Conservation (phyloP, 169 alveolate species). For the Plasmodium cynomolgi region DNA sequence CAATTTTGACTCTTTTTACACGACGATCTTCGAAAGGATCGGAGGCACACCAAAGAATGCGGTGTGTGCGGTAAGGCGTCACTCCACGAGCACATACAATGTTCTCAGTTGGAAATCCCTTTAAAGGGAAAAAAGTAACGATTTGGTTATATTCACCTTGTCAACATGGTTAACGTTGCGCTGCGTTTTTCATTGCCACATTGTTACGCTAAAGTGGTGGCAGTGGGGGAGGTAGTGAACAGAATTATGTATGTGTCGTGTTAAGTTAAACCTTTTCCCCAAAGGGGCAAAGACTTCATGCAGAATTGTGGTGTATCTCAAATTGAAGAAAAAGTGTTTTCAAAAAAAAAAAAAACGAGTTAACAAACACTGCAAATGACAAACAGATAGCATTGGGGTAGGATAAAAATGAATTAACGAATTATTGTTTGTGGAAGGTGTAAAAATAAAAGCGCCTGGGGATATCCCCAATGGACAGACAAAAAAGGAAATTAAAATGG, state of each 20-base stretch:
- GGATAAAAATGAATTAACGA: neutral
- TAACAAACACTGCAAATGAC: neutral
- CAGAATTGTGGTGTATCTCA: neutral
- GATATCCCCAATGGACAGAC: neutral
- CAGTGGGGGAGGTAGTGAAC: neutral
- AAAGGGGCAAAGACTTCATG: neutral
- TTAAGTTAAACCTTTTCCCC: neutral
- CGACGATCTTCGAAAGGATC: neutral
- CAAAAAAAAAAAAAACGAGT: neutral
- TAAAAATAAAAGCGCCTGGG: neutral
- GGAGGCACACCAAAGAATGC: neutral
- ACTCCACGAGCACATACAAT: neutral
- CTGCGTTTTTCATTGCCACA: neutral
- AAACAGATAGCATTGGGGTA: neutral
- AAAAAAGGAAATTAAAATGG: neutral
- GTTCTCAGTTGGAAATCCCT: neutral
- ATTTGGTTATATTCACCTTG: neutral
- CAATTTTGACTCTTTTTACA: neutral
- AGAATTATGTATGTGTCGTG: neutral
- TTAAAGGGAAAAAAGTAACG: neutral
- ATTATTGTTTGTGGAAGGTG: neutral
- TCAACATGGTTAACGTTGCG: neutral
- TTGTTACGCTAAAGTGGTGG: neutral
- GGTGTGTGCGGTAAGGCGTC: neutral
- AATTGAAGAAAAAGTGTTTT: neutral